Conservation (phyloP, 805 yeast species). For the Kazachstania taianensis region DNA sequence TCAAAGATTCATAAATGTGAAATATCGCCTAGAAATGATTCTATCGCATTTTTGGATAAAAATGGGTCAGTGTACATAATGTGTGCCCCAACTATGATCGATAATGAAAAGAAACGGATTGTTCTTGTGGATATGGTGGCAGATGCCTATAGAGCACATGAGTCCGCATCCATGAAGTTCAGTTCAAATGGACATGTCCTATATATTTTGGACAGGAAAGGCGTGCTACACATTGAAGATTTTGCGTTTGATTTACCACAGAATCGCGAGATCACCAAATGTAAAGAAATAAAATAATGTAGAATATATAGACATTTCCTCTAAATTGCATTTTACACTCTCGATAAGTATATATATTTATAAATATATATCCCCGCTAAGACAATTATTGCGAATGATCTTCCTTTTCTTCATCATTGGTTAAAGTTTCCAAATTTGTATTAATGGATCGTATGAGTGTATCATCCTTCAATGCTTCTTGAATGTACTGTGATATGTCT, state of each 20-base stretch:
- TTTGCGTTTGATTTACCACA: slow-evolving; percentile 80
- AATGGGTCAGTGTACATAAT: slow-evolving; percentile 67
- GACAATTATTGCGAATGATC: not conserved
- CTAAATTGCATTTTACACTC: not conserved
- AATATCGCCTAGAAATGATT: slow-evolving; percentile 78
- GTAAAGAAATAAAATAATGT: slow-evolving; percentile 38
- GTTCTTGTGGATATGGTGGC: slow-evolving; percentile 65
- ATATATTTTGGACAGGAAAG: slow-evolving; percentile 71
- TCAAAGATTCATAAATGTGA: slow-evolving; percentile 63
- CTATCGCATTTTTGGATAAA: slow-evolving; percentile 70
- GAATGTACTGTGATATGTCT: slow-evolving; percentile 12
- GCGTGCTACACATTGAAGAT: slow-evolving; percentile 68
- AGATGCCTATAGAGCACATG: slow-evolving; percentile 58
- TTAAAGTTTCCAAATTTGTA: slow-evolving; percentile 6
- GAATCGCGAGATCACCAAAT: slow-evolving; percentile 53
- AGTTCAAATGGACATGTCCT: slow-evolving; percentile 75
- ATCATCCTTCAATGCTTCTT: slow-evolving; percentile 13
- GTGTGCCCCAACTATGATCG: slow-evolving; percentile 49
- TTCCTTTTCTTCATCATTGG: not conserved
- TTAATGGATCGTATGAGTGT: slow-evolving; percentile 6
- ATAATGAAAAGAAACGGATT: slow-evolving; percentile 41
- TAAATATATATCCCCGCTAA: not conserved
- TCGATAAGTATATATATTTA: not conserved
- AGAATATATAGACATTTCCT: not conserved
- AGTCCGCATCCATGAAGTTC: slow-evolving; percentile 70